Evolutionary conservation across 2,329 filamentous ascomycete genomes (phyloP).

Genomic region (Penicillium sp.): DNA sequence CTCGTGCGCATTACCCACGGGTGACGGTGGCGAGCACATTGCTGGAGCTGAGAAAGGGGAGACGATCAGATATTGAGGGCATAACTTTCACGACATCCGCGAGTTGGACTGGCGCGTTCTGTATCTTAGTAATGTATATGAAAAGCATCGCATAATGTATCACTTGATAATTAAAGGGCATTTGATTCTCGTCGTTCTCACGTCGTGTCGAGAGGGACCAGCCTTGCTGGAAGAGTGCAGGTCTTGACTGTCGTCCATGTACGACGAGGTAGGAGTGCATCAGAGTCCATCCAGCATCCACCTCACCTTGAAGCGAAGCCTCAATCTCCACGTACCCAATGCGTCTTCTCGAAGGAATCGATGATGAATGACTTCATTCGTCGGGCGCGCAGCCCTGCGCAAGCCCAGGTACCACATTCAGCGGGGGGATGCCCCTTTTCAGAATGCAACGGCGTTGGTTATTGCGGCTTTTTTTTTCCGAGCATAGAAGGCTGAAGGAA

Average conservation of each 20-base stretch:
- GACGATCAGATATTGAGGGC: background rate
- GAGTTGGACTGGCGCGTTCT: background rate
- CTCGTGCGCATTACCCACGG: background rate
- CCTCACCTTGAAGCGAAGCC: background rate
- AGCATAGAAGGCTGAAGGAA: background rate
- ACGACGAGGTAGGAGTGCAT: no score
- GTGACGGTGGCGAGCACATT: background rate
- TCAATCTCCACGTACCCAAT: background rate
- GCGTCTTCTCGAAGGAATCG: background rate
- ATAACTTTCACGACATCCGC: background rate
- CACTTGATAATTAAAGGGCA: background rate
- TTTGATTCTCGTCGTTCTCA: no score
- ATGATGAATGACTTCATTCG: background rate
- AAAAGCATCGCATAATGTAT: background rate
- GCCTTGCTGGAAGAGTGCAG: background rate
- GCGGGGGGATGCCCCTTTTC: slow-evolving; percentile 3
- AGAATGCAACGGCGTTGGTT: background rate
- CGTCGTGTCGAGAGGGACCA: background rate
- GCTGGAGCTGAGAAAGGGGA: background rate
- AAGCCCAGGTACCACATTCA: slow-evolving; percentile 3
- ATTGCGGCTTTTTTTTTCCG: background rate
- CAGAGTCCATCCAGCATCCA: no score
- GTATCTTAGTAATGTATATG: background rate
- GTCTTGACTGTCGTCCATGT: no score
- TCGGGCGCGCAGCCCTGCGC: background rate